Base-by-base conservation (phyloP, 345 rosid species). In the Linum lewisii region DNA sequence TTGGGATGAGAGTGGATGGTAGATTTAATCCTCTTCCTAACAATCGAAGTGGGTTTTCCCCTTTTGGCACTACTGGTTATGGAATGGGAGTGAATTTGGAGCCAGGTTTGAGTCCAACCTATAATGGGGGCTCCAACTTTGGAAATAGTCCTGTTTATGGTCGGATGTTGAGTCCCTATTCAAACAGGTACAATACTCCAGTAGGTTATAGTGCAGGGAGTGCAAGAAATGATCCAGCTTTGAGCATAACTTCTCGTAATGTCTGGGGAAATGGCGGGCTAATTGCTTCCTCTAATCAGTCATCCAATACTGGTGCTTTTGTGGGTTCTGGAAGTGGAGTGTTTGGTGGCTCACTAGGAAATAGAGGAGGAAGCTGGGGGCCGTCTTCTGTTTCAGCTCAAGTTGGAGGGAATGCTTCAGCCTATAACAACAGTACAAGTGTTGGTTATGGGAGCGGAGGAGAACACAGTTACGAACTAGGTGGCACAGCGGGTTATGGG, bases 191-290 rank as follows among this genome's bases (percentile, higher is more conserved):
- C 63, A 81, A 45, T 63, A 86, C 81, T 69, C 94, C 95, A 8
- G 75, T 93, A 21, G 91, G 94, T 29, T 83, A 75, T 68, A 72
- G 71, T 21, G 72, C 57, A 0, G 81, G 79, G 47, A 69, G 61
- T 61, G 78, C 87, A 65, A 82, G 89, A 61, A 81, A 66, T 26
- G 80, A 81, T 63, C 75, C 90, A 58, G 73, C 74, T 69, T 75
- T 84, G 63, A 83, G 80, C 73, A 71, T 84, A 49, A 66, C 72
- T 63, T 62, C 77, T 62, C 73, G 90, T 56, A 85, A 80, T 72
- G 78, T 88, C 52, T 89, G 97, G 97, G 97, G 91, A 77, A 86
- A 75, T 77, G 84, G 87, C 54, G 70, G 82, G 58, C 75, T 79
- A 49, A 71, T 53, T 58, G 66, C 57, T 70, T 72, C 65, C 19